Evolutionary conservation across 345 rosid genomes (phyloP).

Genomic region (Capsella bursapastoris): DNA sequence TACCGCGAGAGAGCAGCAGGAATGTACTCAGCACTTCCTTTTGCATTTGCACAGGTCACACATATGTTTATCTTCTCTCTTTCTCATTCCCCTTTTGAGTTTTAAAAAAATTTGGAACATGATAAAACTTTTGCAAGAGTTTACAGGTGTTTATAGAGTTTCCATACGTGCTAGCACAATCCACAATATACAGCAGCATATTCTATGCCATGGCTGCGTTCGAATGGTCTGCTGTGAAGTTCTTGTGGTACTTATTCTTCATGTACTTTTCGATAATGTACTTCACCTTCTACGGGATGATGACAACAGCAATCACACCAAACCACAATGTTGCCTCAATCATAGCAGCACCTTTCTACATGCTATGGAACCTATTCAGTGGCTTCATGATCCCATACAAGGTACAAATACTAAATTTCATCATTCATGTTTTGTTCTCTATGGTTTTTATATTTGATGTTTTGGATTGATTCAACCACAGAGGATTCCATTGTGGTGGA

Average conservation of each 20-base stretch:
- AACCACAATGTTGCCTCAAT: conserved; percentile 93
- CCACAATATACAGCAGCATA: conserved; percentile 69
- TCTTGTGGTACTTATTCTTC: conserved; percentile 89
- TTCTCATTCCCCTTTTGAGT: not conserved
- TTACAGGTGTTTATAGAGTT: conserved; percentile 88
- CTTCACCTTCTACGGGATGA: conserved; percentile 98
- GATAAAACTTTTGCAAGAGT: not conserved
- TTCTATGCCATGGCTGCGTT: conserved; percentile 94
- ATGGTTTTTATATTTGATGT: not conserved
- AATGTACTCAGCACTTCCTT: conserved; percentile 90
- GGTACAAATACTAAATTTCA: conserved; percentile 50
- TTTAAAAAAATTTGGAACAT: not conserved
- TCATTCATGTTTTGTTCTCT: not conserved
- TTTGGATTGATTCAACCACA: conserved; percentile 41
- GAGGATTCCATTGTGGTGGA: conserved; percentile 98
- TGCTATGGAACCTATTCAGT: conserved; percentile 99
- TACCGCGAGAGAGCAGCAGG: conserved; percentile 97
- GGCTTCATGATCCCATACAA: conserved; percentile 95
- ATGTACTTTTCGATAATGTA: conserved; percentile 88
- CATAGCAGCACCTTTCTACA: conserved; percentile 89
- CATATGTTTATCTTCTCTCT: not conserved
- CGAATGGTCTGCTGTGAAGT: conserved; percentile 81
- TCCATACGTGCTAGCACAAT: conserved; percentile 85
- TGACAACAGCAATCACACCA: conserved; percentile 97
- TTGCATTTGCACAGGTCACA: conserved; percentile 92